Evolutionary conservation across 2,329 filamentous ascomycete species (phyloP).

Genomic region (Neoarthrinium moseri): DNA sequence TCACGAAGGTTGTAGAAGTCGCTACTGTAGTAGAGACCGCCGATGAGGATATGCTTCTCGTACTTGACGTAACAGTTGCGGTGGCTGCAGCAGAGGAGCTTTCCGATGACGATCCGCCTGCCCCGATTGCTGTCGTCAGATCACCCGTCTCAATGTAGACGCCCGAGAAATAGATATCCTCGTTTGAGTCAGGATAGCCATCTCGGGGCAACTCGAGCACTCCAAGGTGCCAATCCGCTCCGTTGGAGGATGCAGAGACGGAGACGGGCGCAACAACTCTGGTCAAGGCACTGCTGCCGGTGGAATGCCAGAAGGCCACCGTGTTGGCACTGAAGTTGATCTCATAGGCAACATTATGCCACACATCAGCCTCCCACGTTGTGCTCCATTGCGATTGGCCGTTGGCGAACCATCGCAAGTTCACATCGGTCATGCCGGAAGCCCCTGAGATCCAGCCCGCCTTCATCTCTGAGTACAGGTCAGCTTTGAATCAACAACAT

Average conservation of each 20-base stretch:
- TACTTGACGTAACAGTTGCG: neutral
- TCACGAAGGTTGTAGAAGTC: neutral
- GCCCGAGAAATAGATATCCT: conserved; percentile 72
- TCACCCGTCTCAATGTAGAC: conserved; percentile 66
- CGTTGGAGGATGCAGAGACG: conserved; percentile 45
- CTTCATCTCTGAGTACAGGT: conserved; percentile 67
- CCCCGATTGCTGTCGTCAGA: conserved; percentile 54
- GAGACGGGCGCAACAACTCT: conserved; percentile 60
- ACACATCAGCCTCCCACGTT: conserved; percentile 60
- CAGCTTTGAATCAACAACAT: conserved; percentile 69
- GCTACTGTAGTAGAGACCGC: neutral
- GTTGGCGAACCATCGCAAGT: conserved; percentile 64
- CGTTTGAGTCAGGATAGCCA: conserved; percentile 50
- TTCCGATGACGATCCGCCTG: conserved; percentile 62
- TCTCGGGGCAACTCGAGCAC: conserved; percentile 62
- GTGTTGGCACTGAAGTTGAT: conserved; percentile 64
- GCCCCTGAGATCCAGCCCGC: conserved; percentile 58
- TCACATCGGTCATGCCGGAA: conserved; percentile 42
- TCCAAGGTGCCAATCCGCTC: conserved; percentile 71
- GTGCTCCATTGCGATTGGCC: conserved; percentile 62
- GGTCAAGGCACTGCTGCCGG: conserved; percentile 54
- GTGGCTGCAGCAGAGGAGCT: neutral
- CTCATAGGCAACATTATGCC: conserved; percentile 76
- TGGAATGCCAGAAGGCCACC: conserved; percentile 71
- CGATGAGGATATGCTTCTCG: neutral